Conservation (phyloP, 2,329 filamentous ascomycete species). For the Sordariomycetes sp. region DNA sequence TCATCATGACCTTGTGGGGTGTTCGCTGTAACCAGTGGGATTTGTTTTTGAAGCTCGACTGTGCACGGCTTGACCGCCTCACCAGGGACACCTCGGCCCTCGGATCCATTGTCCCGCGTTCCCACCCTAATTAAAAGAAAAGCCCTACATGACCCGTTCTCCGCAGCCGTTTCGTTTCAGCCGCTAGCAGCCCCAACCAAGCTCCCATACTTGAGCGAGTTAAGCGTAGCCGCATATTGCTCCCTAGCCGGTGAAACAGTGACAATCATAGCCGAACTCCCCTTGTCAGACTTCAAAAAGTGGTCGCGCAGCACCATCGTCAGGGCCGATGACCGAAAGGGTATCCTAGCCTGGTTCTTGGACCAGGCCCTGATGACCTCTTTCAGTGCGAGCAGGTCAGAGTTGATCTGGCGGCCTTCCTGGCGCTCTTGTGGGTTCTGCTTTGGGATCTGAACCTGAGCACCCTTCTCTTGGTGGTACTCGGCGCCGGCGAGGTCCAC, state of each 20-base stretch:
- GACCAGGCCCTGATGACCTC: slow-evolving; percentile 32
- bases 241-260: slow-evolving; percentile 23
- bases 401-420: slow-evolving; percentile 31
- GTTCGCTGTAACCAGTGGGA: too few relatives aligned
- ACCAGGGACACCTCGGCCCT: too few relatives aligned
- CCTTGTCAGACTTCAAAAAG: slow-evolving; percentile 13
- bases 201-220: slow-evolving; percentile 30
- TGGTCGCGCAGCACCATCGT: slow-evolving; percentile 30
- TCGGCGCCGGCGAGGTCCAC: slow-evolving; percentile 33
- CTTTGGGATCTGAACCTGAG: slow-evolving; percentile 7
- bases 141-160: too few relatives aligned
- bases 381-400: slow-evolving; percentile 30
- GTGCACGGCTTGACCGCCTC: too few relatives aligned
- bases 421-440: slow-evolving; percentile 25
- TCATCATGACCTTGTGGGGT: too few relatives aligned
- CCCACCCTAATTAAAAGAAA: too few relatives aligned
- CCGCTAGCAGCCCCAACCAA: slow-evolving; percentile 18
- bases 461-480: slow-evolving; percentile 21
- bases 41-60: too few relatives aligned
- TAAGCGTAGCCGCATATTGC: slow-evolving; percentile 26
- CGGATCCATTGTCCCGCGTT: too few relatives aligned
- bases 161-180: neutral
- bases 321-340: slow-evolving; percentile 27
- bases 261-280: slow-evolving; percentile 11
- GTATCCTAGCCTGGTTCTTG: slow-evolving; percentile 20